Conservation (phyloP, 176 grass and related monocot genomes). For the Neostapfia colusana region DNA sequence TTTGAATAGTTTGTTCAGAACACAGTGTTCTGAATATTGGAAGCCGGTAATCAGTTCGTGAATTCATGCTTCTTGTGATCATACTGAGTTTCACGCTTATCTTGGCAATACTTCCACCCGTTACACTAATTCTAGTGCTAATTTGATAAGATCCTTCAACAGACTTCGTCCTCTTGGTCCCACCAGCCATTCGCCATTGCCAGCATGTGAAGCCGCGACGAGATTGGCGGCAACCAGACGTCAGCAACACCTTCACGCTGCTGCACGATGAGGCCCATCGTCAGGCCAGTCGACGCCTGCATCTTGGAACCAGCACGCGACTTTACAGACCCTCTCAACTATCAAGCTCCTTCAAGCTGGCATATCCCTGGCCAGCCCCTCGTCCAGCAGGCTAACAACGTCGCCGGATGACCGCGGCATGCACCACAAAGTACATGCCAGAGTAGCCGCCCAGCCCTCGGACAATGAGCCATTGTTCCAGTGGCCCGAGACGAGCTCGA, state of each 20-base stretch:
- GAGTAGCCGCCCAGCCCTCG: too few relatives aligned
- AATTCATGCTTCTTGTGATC: neutral
- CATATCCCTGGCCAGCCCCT: slow-evolving; percentile 39
- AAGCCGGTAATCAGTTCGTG: neutral
- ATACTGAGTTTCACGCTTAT: neutral
- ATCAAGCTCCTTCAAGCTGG: slow-evolving; percentile 47
- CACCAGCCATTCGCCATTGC: neutral
- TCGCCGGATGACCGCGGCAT: slow-evolving; percentile 43
- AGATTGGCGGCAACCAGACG: too few relatives aligned
- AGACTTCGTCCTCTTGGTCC: too few relatives aligned
- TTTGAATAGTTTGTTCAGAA: slow-evolving; percentile 13
- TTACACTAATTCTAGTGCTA: too few relatives aligned
- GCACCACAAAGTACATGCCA: slow-evolving; percentile 46
- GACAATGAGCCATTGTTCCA: too few relatives aligned
- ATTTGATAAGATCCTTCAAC: too few relatives aligned
- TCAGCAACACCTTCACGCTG: too few relatives aligned
- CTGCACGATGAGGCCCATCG: slow-evolving; percentile 55
- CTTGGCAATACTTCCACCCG: neutral
- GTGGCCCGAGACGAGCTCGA: slow-evolving; percentile 35
- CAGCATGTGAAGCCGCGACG: too few relatives aligned
- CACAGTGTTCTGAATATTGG: neutral
- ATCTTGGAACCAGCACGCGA: slow-evolving; percentile 58
- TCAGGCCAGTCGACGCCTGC: slow-evolving; percentile 41
- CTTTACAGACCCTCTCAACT: slow-evolving; percentile 45
- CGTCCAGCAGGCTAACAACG: slow-evolving; percentile 49